Evolutionary conservation across 2,329 filamentous ascomycete genomes (phyloP).

Genomic region (Phyllosticta citrichinensis): DNA sequence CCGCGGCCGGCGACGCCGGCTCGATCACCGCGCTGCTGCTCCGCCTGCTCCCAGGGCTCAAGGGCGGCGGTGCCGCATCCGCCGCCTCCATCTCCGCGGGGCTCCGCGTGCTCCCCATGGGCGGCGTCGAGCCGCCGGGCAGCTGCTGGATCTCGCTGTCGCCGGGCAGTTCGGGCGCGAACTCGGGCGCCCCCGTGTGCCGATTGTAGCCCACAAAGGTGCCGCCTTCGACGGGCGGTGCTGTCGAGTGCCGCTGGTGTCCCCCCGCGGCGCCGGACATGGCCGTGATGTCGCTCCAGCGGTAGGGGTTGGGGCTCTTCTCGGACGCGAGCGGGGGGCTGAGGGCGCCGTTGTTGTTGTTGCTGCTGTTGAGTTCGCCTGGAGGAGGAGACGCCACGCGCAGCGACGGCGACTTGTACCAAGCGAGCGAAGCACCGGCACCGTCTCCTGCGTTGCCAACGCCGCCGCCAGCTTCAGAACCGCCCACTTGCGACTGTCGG

Average conservation of each 20-base stretch:
- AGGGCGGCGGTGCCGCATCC: neutral
- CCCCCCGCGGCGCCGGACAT: neutral
- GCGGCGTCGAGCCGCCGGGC: neutral
- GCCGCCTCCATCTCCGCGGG: neutral
- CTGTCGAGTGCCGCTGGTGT: neutral
- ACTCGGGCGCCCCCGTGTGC: constrained; percentile 12
- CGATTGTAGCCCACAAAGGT: constrained; percentile 13
- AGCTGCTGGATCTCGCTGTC: constrained; percentile 3
- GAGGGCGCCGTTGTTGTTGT: neutral
- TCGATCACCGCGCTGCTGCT: neutral
- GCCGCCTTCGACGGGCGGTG: neutral
- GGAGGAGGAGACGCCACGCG: constrained; percentile 5
- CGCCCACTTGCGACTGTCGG: neutral
- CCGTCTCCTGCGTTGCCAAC: neutral
- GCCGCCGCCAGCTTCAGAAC: neutral
- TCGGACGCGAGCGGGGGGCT: constrained; percentile 1
- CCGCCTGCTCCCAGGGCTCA: neutral
- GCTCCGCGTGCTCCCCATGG: neutral
- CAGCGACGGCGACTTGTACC: neutral
- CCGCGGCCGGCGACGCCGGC: neutral
- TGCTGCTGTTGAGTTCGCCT: neutral
- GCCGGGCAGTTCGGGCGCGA: constrained; percentile 7
- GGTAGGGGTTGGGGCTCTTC: neutral
- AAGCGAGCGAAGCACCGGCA: neutral
- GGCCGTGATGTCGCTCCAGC: constrained; percentile 8